Evolutionary conservation across 176 grass and related monocot species (phyloP).

Genomic region (maize (Zea mays)): DNA sequence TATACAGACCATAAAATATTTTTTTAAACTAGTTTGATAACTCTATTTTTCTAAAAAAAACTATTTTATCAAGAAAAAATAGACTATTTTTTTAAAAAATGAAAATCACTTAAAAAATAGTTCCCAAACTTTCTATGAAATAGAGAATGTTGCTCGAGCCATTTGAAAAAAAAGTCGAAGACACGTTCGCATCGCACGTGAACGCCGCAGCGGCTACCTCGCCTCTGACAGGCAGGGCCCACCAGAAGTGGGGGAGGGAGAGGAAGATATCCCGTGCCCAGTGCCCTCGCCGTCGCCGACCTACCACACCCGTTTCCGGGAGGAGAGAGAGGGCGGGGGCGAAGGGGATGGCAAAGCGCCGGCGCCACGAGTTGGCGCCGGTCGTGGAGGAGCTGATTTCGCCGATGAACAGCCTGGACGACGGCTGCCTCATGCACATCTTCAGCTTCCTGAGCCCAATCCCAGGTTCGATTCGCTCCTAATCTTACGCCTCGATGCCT

Average conservation of each 20-base stretch:
- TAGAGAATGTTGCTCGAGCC: no score
- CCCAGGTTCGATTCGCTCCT: constrained; percentile 64
- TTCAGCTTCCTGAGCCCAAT: constrained; percentile 95
- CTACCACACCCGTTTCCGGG: background rate
- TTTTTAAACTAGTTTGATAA: no score
- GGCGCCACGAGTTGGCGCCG: constrained; percentile 13
- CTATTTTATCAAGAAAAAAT: no score
- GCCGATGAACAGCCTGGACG: constrained; percentile 64
- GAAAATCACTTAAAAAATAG: no score
- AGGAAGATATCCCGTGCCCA: constrained; percentile 25
- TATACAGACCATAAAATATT: no score
- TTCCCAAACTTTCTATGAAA: no score
- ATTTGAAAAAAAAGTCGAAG: no score
- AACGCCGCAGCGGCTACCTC: background rate
- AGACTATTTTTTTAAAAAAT: no score
- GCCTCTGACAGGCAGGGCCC: background rate
- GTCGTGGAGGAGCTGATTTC: constrained; percentile 32
- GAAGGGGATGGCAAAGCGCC: constrained; percentile 55
- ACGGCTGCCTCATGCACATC: constrained; percentile 97
- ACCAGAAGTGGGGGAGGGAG: background rate
- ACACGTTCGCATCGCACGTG: no score
- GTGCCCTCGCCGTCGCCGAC: constrained; percentile 20
- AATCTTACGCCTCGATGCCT: background rate
- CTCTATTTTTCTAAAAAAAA: no score
- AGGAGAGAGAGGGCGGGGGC: background rate